These are phyloP conservation scores for Dendryphion nanum DNA, from an alignment of 2,329 filamentous ascomycete genomes.

Conservation along the genomic window DNA sequence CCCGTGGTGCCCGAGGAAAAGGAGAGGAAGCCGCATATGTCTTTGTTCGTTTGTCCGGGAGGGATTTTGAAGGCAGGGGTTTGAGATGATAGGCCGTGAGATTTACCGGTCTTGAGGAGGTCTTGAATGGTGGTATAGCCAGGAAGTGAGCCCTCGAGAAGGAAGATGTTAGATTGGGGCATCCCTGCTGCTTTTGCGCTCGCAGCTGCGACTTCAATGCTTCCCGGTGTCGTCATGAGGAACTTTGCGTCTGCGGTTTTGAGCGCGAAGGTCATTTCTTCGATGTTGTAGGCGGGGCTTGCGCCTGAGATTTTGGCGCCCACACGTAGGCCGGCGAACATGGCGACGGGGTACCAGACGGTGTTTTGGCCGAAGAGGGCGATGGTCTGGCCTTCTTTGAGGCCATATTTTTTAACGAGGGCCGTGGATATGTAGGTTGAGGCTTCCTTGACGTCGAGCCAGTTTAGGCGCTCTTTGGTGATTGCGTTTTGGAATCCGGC, in stretches of 20 bases:
- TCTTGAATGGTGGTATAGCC: conserved; percentile 52
- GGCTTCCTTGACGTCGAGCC: conserved; percentile 56
- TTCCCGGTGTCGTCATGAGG: conserved; percentile 56
- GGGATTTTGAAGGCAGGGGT: conserved; percentile 51
- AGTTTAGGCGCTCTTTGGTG: conserved; percentile 59
- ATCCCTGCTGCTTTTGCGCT: conserved; percentile 57
- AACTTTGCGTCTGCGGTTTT: conserved; percentile 58
- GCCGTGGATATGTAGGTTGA: conserved; percentile 61
- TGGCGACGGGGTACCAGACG: conserved; percentile 66
- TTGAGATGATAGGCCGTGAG: conserved; percentile 46
- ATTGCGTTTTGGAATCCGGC: conserved; percentile 58
- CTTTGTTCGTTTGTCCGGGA: conserved; percentile 54
- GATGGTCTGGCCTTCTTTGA: conserved; percentile 56
- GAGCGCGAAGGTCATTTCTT: conserved; percentile 67
- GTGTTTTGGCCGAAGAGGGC: conserved; percentile 64
- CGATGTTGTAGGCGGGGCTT: conserved; percentile 63
- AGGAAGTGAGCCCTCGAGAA: conserved; percentile 55
- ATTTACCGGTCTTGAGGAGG: conserved; percentile 44
- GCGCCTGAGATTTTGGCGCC: conserved; percentile 62
- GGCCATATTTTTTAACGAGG: conserved; percentile 54
- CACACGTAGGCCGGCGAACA: conserved; percentile 55
- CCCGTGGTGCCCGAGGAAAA: conserved; percentile 39
- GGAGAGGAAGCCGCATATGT: conserved; percentile 51
- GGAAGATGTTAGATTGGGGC: conserved; percentile 51
- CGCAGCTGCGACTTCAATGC: conserved; percentile 54